A percentile compares a stretch with the other conserved stretches of the same genome.
These are phyloP conservation scores for Excoecaria cochinchinensis DNA, from an alignment of 345 rosid species.

Conservation along the genomic window DNA sequence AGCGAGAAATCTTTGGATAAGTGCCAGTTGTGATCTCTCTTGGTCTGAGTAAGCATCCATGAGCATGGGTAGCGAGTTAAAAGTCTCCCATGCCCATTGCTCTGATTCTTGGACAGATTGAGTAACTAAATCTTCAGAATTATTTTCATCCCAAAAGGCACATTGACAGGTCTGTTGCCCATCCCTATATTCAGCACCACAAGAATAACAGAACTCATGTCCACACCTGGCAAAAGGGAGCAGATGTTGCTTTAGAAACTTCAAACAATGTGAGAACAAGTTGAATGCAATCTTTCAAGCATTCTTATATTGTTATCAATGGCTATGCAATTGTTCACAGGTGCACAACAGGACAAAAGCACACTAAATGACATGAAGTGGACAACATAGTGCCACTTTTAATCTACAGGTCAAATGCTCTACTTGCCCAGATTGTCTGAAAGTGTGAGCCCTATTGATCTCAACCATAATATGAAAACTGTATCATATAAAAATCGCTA, in stretches of 20 bases:
- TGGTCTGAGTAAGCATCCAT: constrained; percentile 94
- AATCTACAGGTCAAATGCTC: neutral
- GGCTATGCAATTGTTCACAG: neutral
- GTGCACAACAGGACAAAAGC: neutral
- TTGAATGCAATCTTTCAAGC: neutral
- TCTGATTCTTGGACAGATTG: constrained; percentile 79
- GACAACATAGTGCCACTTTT: neutral
- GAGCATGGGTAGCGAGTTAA: constrained; percentile 74
- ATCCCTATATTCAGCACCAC: constrained; percentile 81
- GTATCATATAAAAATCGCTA: no score
- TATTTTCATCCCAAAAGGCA: constrained; percentile 88
- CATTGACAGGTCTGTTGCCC: constrained; percentile 85
- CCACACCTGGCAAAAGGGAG: constrained; percentile 59
- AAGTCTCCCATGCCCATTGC: constrained; percentile 96
- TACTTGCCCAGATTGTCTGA: no score
- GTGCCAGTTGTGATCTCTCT: constrained; percentile 88
- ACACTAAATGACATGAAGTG: neutral
- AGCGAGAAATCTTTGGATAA: constrained; percentile 89
- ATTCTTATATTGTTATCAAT: neutral
- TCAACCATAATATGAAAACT: neutral
- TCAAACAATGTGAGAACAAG: constrained; percentile 1
- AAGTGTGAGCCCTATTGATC: neutral
- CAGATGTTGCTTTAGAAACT: constrained; percentile 10
- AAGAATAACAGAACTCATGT: constrained; percentile 92
- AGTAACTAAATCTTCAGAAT: constrained; percentile 49